These are phyloP conservation scores for Niveomyces coronatus DNA, from an alignment of 2,329 filamentous ascomycete species.

Conservation along the genomic window DNA sequence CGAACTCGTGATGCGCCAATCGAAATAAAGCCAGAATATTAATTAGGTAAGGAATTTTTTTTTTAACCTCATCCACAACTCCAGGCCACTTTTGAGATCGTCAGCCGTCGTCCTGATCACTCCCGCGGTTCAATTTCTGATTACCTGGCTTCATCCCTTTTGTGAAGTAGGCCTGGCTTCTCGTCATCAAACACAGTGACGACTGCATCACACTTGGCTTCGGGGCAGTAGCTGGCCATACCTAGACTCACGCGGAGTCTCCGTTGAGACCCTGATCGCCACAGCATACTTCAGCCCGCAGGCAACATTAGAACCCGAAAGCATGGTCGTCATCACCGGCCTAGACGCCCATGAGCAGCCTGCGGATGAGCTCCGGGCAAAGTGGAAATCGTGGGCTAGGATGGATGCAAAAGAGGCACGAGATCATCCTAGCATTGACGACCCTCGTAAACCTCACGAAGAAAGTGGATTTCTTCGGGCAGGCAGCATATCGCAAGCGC, in stretches of 20 bases:
- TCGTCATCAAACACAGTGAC: too few species aligned
- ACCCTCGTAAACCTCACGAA: conserved; percentile 30
- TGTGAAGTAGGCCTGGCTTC: too few species aligned
- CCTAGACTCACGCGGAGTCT: too few species aligned
- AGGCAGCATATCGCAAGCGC: conserved; percentile 31
- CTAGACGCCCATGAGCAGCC: conserved; percentile 73
- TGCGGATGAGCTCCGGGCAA: conserved; percentile 54
- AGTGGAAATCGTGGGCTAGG: conserved; percentile 68
- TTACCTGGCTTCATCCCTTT: too few species aligned
- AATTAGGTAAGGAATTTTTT: conserved; percentile 5
- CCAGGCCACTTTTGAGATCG: background rate
- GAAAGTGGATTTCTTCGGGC: conserved; percentile 36
- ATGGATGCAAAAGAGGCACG: conserved; percentile 42
- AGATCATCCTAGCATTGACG: conserved; percentile 46
- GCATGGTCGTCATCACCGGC: conserved; percentile 22
- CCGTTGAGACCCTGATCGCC: background rate
- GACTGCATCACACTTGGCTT: too few species aligned
- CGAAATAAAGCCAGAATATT: background rate
- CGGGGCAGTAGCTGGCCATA: too few species aligned
- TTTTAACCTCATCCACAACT: background rate
- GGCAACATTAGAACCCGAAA: background rate
- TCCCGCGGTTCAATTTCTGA: background rate
- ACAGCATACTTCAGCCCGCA: background rate
- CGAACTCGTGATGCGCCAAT: background rate
- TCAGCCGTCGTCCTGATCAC: background rate